Conservation (phyloP, 2,329 filamentous ascomycete species). For the Aureobasidium namibiae region DNA sequence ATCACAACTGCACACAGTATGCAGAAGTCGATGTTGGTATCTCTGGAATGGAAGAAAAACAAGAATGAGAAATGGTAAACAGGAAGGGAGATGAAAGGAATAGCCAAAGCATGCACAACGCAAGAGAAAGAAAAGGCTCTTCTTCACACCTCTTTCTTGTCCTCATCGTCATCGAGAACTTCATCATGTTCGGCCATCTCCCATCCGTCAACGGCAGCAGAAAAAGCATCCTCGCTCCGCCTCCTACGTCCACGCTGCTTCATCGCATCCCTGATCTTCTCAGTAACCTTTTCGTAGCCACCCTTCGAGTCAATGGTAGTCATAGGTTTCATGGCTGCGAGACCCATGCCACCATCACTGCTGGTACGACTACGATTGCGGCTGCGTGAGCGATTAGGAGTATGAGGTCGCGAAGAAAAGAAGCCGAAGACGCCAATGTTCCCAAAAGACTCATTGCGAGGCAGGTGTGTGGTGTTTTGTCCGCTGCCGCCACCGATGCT, state of each 20-base stretch:
- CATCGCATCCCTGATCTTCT: slow-evolving; percentile 81
- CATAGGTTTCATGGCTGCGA: slow-evolving; percentile 62
- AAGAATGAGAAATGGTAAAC: neutral
- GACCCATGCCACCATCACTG: slow-evolving; percentile 37
- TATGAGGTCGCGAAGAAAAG: slow-evolving; percentile 83
- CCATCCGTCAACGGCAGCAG: slow-evolving; percentile 18
- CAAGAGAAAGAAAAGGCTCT: neutral
- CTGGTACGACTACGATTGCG: slow-evolving; percentile 55
- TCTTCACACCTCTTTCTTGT: slow-evolving; percentile 7
- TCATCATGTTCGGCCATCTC: slow-evolving; percentile 18
- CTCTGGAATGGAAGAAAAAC: neutral
- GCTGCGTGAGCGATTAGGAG: slow-evolving; percentile 63
- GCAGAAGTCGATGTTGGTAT: neutral
- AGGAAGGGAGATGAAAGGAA: neutral
- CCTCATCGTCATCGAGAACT: slow-evolving; percentile 16
- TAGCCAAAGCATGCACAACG: neutral
- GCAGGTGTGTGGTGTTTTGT: slow-evolving; percentile 47
- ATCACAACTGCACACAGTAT: too few relatives aligned
- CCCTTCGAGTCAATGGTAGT: slow-evolving; percentile 58
- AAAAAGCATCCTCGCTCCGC: slow-evolving; percentile 30
- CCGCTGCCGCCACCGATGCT: slow-evolving; percentile 30
- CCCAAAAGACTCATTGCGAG: slow-evolving; percentile 87
- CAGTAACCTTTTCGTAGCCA: slow-evolving; percentile 72
- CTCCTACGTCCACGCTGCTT: slow-evolving; percentile 61
- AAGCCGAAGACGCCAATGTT: slow-evolving; percentile 82